Base-by-base conservation (phyloP, 2,329 filamentous ascomycete species). In the Calonectria hongkongensis region DNA sequence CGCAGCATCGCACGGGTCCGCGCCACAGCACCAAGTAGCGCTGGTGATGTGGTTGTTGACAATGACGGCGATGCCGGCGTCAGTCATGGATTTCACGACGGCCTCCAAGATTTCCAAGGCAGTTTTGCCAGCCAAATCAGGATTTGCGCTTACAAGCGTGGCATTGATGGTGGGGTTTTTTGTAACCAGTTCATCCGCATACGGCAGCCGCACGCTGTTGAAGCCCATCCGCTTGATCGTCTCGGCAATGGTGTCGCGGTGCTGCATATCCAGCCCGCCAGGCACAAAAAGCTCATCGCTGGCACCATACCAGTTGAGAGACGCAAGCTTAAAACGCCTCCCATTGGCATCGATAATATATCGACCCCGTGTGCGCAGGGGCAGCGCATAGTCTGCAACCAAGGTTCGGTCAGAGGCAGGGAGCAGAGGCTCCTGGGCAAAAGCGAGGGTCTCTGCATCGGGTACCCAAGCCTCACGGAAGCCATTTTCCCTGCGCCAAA, bases 1-100 rank as follows among this genome's bases (percentile, higher is more conserved):
- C 67, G 88, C 88, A 25, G 90, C 88, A 81, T 94, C 92, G 83
- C 92, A 94, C 0, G 91, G 91, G 79, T 94, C 89, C 28, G 88
- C 90, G 64, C 92, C 92, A 81, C 92, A 93, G 83, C 92, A 94
- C 92, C 92, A 94, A 8, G 89, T 89, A 12, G 92, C 90, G 58
- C 88, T 88, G 1, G 92, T 94, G 81, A 94, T 94, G 82, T 94
- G 92, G 82, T 94, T 91, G 85, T 94, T 94, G 74, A 93, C 83
- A 63, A 94, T 91, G 67, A 94, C 92, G 27, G 91, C 89, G 66
- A 94, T 82, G 27, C 91, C 92, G 13, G 87, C 89, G 33, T 89
- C 88, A 10, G 92, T 93, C 78, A 94, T 84, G 13, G 90, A 86
- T 60, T 86, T 84, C 33, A 92, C 88, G 47, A 89, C 89, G 5